Conservation (phyloP, 805 yeast genomes). For the Metschnikowia kofuensis region DNA sequence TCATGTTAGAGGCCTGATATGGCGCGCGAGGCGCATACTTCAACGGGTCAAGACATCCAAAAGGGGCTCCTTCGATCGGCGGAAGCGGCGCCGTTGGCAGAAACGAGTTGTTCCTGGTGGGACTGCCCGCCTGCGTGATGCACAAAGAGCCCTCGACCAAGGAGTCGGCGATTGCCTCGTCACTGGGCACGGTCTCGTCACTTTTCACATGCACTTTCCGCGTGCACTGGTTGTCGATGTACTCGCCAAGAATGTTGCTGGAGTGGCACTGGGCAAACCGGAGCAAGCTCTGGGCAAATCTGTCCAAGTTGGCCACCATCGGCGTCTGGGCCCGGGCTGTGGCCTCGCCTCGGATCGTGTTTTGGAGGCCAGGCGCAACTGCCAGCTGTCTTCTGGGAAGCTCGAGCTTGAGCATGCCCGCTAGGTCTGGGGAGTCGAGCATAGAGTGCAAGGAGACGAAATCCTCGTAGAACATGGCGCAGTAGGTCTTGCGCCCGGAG, state of each 20-base stretch:
- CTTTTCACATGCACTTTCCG: slow-evolving; percentile 2
- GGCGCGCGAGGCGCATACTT: background rate
- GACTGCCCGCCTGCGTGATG: background rate
- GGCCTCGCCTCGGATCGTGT: slow-evolving; percentile 5
- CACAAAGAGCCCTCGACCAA: slow-evolving; percentile 3
- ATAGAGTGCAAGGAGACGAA: slow-evolving; percentile 32
- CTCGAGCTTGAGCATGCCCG: background rate
- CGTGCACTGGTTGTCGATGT: slow-evolving; percentile 8
- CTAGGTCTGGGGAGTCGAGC: background rate
- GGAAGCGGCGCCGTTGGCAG: slow-evolving; percentile 15
- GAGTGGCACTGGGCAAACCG: background rate
- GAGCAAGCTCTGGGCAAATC: slow-evolving; percentile 7
- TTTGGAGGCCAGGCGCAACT: background rate
- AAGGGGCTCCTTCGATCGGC: background rate
- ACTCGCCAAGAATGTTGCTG: slow-evolving; percentile 1
- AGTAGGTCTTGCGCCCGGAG: slow-evolving; percentile 19
- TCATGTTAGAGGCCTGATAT: slow-evolving; percentile 9
- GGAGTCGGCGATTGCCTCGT: slow-evolving; percentile 3
- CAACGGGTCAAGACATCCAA: background rate
- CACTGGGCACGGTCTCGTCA: slow-evolving; percentile 1
- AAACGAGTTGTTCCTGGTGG: slow-evolving; percentile 5
- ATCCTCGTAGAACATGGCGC: slow-evolving; percentile 36
- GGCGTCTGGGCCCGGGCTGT: slow-evolving; percentile 1
- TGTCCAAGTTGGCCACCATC: slow-evolving; percentile 5
- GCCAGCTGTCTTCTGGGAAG: slow-evolving; percentile 4